phyloP scores from a whole-genome alignment of 176 grass and related monocot species.

The Triticum urartu region DNA sequence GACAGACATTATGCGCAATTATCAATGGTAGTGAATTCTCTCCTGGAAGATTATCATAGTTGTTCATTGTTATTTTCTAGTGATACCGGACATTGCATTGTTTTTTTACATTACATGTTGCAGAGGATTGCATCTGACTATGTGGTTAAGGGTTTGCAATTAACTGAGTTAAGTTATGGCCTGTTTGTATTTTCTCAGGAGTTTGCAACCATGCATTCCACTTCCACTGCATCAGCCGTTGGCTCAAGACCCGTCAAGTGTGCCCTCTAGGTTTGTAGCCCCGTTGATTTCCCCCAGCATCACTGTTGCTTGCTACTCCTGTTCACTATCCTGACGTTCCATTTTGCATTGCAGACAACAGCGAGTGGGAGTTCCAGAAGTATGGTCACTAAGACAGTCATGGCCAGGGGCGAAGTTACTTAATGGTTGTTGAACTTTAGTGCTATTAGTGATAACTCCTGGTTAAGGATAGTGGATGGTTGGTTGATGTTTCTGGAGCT shows the following conservation, averaged over 20 bases:
- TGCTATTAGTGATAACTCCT: background rate
- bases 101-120: background rate
- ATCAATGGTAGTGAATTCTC: background rate
- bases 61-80: background rate
- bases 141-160: background rate
- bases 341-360: conserved; percentile 70
- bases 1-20: background rate
- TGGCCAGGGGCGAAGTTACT: background rate
- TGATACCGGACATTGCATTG: background rate
- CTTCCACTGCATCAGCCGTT: conserved; percentile 98
- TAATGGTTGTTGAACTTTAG: background rate
- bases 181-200: conserved; percentile 42
- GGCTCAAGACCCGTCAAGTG: conserved; percentile 99
- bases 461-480: conserved; percentile 17
- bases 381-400: conserved; percentile 71
- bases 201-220: conserved; percentile 99
- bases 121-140: background rate
- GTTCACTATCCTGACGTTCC: background rate
- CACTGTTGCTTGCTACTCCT: conserved; percentile 1
- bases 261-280: conserved; percentile 73
- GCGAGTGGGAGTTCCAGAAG: conserved; percentile 99
- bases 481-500: conserved; percentile 14
- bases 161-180: background rate
- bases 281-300: background rate
- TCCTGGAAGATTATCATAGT: background rate